A percentile compares a stretch with the other conserved stretches of the same genome.
phyloP scores from a whole-genome alignment of 768 basidiomycete genomes.

The Cytidiella melzeri region DNA sequence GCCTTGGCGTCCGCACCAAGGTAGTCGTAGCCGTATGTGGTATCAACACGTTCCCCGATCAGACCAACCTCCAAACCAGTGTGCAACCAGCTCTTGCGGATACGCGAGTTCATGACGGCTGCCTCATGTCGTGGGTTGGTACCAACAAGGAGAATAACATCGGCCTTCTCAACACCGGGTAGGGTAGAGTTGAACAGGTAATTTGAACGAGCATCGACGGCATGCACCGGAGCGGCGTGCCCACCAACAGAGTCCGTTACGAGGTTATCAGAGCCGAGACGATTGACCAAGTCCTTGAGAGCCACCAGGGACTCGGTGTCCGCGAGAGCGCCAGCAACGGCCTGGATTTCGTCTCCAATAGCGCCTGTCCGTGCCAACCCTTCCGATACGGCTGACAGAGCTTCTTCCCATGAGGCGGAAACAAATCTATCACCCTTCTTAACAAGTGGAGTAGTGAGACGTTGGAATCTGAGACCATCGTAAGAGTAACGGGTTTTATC shows the following conservation, averaged over 20 bases:
- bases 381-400: slow-evolving; percentile 68
- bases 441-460: slow-evolving; percentile 86
- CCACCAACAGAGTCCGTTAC: slow-evolving; percentile 72
- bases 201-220: slow-evolving; percentile 89
- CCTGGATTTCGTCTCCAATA: slow-evolving; percentile 88
- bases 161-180: slow-evolving; percentile 84
- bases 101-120: slow-evolving; percentile 93
- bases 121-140: slow-evolving; percentile 98
- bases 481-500: slow-evolving; percentile 98
- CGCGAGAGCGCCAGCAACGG: slow-evolving; percentile 86
- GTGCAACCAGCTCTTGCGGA: slow-evolving; percentile 92
- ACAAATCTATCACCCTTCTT: slow-evolving; percentile 93
- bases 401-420: slow-evolving; percentile 86
- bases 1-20: slow-evolving; percentile 74
- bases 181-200: slow-evolving; percentile 96
- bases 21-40: slow-evolving; percentile 90
- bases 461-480: slow-evolving; percentile 93
- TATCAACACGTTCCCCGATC: slow-evolving; percentile 87
- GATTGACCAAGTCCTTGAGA: slow-evolving; percentile 89
- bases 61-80: slow-evolving; percentile 81
- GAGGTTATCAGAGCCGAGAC: slow-evolving; percentile 92
- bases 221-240: slow-evolving; percentile 60
- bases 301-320: slow-evolving; percentile 93
- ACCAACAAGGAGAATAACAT: slow-evolving; percentile 88
- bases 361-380: slow-evolving; percentile 80